These are phyloP conservation scores for Penicillium egyptiacum DNA, from an alignment of 495 filamentous ascomycete genomes.

Conservation along the genomic window DNA sequence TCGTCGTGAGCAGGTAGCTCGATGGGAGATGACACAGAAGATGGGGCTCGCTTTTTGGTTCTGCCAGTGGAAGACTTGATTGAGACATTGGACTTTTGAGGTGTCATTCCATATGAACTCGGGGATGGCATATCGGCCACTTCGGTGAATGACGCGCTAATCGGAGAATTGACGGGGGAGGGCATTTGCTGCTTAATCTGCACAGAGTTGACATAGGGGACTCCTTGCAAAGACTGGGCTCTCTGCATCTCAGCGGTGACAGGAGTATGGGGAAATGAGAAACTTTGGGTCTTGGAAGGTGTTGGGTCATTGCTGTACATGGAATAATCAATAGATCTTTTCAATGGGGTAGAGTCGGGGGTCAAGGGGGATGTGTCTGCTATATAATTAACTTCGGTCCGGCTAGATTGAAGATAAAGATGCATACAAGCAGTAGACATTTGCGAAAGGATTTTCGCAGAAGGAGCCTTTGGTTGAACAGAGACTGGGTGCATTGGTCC, in stretches of 20 bases:
- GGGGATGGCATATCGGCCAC: constrained; percentile 47
- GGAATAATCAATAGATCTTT: constrained; percentile 40
- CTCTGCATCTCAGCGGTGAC: constrained; percentile 48
- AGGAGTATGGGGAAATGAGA: constrained; percentile 37
- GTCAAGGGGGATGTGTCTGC: constrained; percentile 50
- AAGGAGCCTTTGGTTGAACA: constrained; percentile 40
- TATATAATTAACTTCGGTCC: constrained; percentile 14
- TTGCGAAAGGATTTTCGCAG: constrained; percentile 48
- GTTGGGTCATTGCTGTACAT: constrained; percentile 37
- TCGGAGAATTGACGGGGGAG: constrained; percentile 52
- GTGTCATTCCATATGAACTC: constrained; percentile 23
- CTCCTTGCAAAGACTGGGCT: constrained; percentile 48
- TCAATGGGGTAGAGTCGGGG: constrained; percentile 50
- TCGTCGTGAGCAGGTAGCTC: constrained; percentile 46
- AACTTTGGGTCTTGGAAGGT: constrained; percentile 37
- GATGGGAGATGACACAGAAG: constrained; percentile 29
- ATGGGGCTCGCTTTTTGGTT: constrained; percentile 10
- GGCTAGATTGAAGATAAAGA: neutral
- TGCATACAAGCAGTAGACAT: constrained; percentile 51
- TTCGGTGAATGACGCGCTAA: constrained; percentile 49
- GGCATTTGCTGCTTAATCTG: constrained; percentile 45
- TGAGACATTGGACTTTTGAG: constrained; percentile 33
- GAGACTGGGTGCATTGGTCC: constrained; percentile 38
- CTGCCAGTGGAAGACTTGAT: constrained; percentile 27
- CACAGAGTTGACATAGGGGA: constrained; percentile 35